Conservation (phyloP, 345 rosid species). For the Eucalyptus marginata region DNA sequence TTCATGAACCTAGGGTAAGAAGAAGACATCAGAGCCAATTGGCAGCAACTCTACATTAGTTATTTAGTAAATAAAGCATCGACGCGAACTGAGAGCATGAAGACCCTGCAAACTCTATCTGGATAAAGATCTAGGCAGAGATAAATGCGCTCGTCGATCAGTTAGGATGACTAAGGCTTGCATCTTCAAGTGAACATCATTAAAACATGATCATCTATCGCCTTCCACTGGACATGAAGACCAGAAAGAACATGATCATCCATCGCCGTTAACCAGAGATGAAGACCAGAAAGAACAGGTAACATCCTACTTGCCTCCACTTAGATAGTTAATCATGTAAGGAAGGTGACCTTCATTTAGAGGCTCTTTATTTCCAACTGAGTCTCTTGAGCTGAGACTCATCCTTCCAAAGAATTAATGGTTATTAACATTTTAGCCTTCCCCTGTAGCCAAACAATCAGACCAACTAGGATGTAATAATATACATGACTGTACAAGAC, state of each 20-base stretch:
- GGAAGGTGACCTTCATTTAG: background rate
- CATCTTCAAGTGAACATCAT: background rate
- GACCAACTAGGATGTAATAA: background rate
- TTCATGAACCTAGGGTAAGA: background rate
- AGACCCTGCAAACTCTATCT: background rate
- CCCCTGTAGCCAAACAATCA: background rate
- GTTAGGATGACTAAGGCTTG: background rate
- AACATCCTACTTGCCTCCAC: background rate
- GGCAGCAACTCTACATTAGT: background rate
- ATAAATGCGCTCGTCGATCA: background rate
- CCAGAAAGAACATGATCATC: background rate
- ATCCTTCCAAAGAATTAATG: background rate
- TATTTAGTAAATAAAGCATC: background rate
- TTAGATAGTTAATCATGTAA: background rate
- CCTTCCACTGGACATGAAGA: background rate
- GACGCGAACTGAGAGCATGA: background rate
- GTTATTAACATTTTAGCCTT: background rate
- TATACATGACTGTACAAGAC: conserved; percentile 6
- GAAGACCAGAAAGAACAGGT: background rate
- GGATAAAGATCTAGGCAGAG: background rate
- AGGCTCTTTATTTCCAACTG: background rate
- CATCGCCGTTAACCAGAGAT: background rate
- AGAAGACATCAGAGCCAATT: background rate
- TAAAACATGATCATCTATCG: background rate
- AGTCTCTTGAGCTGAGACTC: background rate